Evolutionary conservation across 2,329 filamentous ascomycete species (phyloP).

Genomic region (Thelonectria blattea): DNA sequence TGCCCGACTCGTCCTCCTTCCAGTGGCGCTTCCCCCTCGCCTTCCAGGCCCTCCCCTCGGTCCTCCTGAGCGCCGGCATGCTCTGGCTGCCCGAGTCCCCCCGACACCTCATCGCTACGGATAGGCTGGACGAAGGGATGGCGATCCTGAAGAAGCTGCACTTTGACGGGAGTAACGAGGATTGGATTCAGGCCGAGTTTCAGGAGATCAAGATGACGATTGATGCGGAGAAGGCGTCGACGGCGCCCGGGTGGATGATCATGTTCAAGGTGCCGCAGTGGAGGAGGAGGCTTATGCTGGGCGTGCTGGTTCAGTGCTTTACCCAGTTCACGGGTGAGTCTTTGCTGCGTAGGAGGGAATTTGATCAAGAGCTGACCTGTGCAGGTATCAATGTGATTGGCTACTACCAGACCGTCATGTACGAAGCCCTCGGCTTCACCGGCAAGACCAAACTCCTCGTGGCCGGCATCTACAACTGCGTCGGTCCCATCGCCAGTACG

Average conservation of each 20-base stretch:
- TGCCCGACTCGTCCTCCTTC: constrained; percentile 38
- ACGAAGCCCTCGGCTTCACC: constrained; percentile 55
- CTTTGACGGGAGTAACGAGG: constrained; percentile 57
- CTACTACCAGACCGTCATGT: constrained; percentile 64
- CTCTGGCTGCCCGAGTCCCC: constrained; percentile 37
- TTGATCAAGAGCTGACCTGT: background rate
- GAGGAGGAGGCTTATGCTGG: constrained; percentile 63
- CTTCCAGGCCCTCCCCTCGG: constrained; percentile 33
- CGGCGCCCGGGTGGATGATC: constrained; percentile 53
- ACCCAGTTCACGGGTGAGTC: constrained; percentile 54
- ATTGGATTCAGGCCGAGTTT: constrained; percentile 61
- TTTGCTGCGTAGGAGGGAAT: background rate
- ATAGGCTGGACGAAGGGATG: constrained; percentile 49
- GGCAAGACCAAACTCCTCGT: constrained; percentile 60
- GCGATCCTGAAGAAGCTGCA: constrained; percentile 54
- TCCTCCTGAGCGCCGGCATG: constrained; percentile 31
- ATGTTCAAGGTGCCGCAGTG: constrained; percentile 63
- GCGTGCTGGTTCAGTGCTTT: constrained; percentile 64
- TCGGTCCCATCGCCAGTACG: constrained; percentile 58
- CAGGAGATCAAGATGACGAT: constrained; percentile 63
- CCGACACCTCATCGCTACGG: constrained; percentile 42
- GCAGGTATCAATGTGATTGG: constrained; percentile 59
- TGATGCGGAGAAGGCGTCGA: constrained; percentile 40
- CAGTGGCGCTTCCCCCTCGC: constrained; percentile 42
- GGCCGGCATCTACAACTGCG: constrained; percentile 65